phyloP scores from a whole-genome alignment of 73 alveolate species.

The Tetrahymena borealis region DNA sequence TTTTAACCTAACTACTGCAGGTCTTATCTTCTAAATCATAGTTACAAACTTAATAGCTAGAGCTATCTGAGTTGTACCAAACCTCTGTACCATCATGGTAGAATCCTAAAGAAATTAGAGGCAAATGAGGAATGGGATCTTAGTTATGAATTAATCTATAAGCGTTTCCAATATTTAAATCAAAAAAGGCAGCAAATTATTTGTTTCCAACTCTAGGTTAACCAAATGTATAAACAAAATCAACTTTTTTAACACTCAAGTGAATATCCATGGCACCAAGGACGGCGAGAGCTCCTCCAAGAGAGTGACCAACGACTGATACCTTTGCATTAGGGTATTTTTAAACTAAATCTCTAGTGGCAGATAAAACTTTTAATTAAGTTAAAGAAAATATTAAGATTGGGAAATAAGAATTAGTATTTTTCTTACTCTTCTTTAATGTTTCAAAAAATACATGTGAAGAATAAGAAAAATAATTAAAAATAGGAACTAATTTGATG shows the following conservation, averaged over 20 bases:
- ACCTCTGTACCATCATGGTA: slow-evolving; percentile 35
- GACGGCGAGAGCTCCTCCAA: slow-evolving; percentile 45
- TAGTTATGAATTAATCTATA: slow-evolving; percentile 30
- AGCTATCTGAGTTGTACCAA: slow-evolving; percentile 5
- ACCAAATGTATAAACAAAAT: slow-evolving; percentile 41
- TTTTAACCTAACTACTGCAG: neutral
- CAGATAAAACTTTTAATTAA: slow-evolving; percentile 1
- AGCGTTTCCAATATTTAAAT: slow-evolving; percentile 4
- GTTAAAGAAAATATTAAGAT: neutral
- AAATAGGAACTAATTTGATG: no score
- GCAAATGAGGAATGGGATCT: slow-evolving; percentile 44
- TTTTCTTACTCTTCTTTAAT: no score
- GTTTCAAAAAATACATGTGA: no score
- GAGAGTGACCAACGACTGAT: slow-evolving; percentile 34
- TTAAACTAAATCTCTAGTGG: neutral
- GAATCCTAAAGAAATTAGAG: slow-evolving; percentile 12
- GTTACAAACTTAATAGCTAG: slow-evolving; percentile 3
- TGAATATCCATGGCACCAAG: slow-evolving; percentile 19
- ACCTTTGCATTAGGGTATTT: slow-evolving; percentile 34
- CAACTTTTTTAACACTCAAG: neutral
- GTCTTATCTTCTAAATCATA: neutral
- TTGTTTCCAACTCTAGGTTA: slow-evolving; percentile 43
- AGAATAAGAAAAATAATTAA: no score
- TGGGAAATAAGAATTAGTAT: neutral
- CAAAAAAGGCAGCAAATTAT: neutral